Percentiles rank a stretch among this genome's conserved stretches.
These are phyloP conservation scores for Inonotus obliquus DNA, from an alignment of 1,284 basidiomycete species.

Conservation along the genomic window DNA sequence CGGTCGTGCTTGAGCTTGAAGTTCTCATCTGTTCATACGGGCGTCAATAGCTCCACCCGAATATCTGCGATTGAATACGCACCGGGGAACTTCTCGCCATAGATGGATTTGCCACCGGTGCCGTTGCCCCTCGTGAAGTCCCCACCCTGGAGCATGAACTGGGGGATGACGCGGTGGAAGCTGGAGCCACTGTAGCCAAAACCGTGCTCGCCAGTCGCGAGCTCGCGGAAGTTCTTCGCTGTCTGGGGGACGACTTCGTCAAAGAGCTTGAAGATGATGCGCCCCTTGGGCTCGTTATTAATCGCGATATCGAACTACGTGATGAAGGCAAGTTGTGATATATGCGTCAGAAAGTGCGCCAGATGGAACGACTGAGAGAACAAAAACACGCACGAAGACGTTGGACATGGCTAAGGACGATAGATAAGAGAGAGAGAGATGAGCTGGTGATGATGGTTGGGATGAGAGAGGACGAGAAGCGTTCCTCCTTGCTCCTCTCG, in stretches of 20 bases:
- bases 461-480: background rate
- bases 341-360: slow-evolving; percentile 14
- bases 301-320: slow-evolving; percentile 81
- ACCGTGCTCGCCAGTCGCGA: slow-evolving; percentile 76
- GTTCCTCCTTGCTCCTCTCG: background rate
- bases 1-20: slow-evolving; percentile 76
- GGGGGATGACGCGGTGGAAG: slow-evolving; percentile 85
- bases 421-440: background rate
- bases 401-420: slow-evolving; percentile 12
- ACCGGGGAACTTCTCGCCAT: slow-evolving; percentile 78
- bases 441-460: slow-evolving; percentile 13
- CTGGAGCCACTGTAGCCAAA: slow-evolving; percentile 59
- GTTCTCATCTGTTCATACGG: slow-evolving; percentile 66
- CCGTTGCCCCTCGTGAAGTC: slow-evolving; percentile 74
- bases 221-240: slow-evolving; percentile 74
- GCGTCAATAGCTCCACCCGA: background rate
- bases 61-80: slow-evolving; percentile 18
- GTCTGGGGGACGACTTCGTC: slow-evolving; percentile 72
- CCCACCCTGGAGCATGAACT: slow-evolving; percentile 87
- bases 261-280: slow-evolving; percentile 71
- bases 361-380: background rate
- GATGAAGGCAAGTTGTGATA: background rate
- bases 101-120: slow-evolving; percentile 89
- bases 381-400: slow-evolving; percentile 13
- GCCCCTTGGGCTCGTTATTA: slow-evolving; percentile 60